Evolutionary conservation across 306 rosid genomes (phyloP).

Genomic region (Alnus glutinosa): DNA sequence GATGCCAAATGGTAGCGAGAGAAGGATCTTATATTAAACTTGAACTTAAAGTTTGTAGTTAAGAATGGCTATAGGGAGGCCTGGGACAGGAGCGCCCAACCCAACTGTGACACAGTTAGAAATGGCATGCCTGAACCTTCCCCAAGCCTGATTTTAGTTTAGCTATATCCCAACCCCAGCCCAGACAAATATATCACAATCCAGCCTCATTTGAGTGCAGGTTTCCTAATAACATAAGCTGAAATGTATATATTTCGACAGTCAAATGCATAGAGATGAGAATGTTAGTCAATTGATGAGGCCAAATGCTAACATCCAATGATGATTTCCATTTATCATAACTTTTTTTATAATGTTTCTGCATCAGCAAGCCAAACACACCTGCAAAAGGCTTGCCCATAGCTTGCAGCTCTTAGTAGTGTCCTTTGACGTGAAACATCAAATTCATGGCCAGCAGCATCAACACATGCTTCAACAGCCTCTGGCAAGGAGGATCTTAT

Average conservation of each 20-base stretch:
- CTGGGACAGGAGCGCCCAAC: not conserved
- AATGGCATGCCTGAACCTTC: not conserved
- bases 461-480: slow-evolving; percentile 97
- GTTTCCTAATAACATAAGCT: not conserved
- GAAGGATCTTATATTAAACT: not conserved
- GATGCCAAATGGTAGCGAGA: not conserved
- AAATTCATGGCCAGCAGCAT: slow-evolving; percentile 96
- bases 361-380: slow-evolving; percentile 37
- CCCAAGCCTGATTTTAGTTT: slow-evolving; percentile 1
- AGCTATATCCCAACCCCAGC: not conserved
- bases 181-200: not conserved
- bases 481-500: slow-evolving; percentile 80
- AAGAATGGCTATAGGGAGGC: not conserved
- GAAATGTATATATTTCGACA: not conserved
- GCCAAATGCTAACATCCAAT: not conserved
- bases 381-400: slow-evolving; percentile 99
- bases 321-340: not conserved
- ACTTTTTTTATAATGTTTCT: slow-evolving; percentile 6
- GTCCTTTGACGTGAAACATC: slow-evolving; percentile 77
- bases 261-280: not conserved
- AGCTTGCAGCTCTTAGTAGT: slow-evolving; percentile 94
- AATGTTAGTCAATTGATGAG: not conserved
- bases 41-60: not conserved
- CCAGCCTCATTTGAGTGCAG: not conserved
- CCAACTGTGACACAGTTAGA: not conserved